These are phyloP conservation scores for Coemansia sp. DNA, from an alignment of 192 early-diverging fungal genomes.

Conservation along the genomic window DNA sequence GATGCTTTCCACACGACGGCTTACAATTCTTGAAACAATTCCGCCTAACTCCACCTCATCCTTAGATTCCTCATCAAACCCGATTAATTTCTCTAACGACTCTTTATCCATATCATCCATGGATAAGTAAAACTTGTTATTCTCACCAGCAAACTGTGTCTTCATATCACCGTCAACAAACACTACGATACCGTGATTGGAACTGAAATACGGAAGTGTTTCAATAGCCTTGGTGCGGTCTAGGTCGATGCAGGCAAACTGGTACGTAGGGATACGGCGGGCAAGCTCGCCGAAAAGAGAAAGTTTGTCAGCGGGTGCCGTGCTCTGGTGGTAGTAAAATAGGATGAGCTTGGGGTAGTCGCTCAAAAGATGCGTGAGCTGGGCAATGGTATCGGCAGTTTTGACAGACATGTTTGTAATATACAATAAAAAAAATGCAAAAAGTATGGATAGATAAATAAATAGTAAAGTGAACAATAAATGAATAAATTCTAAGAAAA, in stretches of 20 bases:
- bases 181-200: background rate
- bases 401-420: background rate
- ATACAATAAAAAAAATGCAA: background rate
- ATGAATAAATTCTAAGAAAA: background rate
- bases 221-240: background rate
- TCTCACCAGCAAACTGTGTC: background rate
- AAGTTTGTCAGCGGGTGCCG: background rate
- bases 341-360: background rate
- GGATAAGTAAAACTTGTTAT: background rate
- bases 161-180: background rate
- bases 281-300: background rate
- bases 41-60: background rate
- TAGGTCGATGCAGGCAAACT: conserved; percentile 4
- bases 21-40: too few relatives aligned
- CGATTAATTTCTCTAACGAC: background rate
- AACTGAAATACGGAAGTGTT: background rate
- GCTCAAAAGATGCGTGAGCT: background rate
- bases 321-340: conserved; percentile 1
- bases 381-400: background rate
- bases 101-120: conserved; percentile 4
- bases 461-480: background rate
- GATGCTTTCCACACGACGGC: too few relatives aligned
- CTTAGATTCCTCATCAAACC: background rate
- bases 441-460: background rate
- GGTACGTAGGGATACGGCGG: background rate